Evolutionary conservation across 1,139 yeast species (phyloP), one percentile per base, ranked within the genome.

Genomic region (Suhomyces guaymorum): DNA sequence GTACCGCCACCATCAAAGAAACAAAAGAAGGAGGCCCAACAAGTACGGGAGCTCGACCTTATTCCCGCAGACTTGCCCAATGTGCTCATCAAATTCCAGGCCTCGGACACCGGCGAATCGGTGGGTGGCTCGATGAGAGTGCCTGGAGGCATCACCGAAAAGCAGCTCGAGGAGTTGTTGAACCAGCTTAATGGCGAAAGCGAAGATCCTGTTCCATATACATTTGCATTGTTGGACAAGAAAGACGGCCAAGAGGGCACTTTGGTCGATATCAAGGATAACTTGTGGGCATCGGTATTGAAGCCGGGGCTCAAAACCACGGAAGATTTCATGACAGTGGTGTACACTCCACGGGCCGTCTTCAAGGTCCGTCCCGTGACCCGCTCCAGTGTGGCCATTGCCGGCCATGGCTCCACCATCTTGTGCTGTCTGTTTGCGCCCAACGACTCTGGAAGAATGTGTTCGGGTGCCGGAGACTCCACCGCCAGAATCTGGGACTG

Each of bases 401-500:
- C 96, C 1, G 98, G 98, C 5, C 99, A 92, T 55, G 96, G 96
- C 1, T 78, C 96, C 4, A 90, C 97, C 0, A 88, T 92, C 42
- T 69, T 92, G 47, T 87, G 96, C 41, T 84, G 94, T 31, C 92
- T 86, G 47, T 92, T 94, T 71, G 95, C 98, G 1, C 98, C 98
- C 21, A 76, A 85, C 52, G 82, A 92, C 25, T 80, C 94, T 10
- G 75, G 92, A 4, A 70, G 90, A 47, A 80, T 92, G 83, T 94
- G 88, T 30, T 84, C 97, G 0, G 99, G 98, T 29, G 89, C 97
- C 7, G 99, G 99, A 28, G 99, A 92, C 58, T 79, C 85, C 27
- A 90, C 97, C n/a, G 97, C 97, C 4, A 73, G 97, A 54, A 78
- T 92, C 34, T 92, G 99, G 99, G 97, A 90, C 61, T 86, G 96